Base-by-base conservation (phyloP, 164 flowering plant genomes). In the Nelumbo lutea region DNA sequence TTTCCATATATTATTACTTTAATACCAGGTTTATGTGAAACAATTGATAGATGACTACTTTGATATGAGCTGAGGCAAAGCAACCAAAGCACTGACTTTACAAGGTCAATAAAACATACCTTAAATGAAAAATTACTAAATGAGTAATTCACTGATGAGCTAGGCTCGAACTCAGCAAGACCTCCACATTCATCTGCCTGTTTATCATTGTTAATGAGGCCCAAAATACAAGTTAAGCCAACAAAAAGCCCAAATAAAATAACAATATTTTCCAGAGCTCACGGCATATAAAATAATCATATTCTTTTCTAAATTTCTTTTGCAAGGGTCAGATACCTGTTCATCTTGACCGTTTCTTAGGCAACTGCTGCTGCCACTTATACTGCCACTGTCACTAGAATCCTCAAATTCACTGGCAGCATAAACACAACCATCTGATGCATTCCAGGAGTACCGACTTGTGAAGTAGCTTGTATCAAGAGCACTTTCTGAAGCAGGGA, bases 61-160 rank as follows among this genome's bases (percentile, higher is more conserved):
- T 27, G 0, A 27, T 27, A 27, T 27, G 27, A 27, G 27, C 27
- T 27, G 27, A 27, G 27, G 27, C 27, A 27, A 27, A 27, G 27
- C 27, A 27, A 27, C 27, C 27, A 27, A 27, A 27, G 27, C 27
- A 27, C 27, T 27, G 27, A 27, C 27, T 27, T 27, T 27, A 27
- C 27, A 0, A 27, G 27, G 27, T 27, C 27, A 27, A 27, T 27
- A 13, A 65, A 8, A 1, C 59, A 42, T 84, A 93, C 99, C 99
- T 96, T 96, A 66, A 96, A 96, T 9, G 99, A 96, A 78, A 96
- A 96, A 82, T 96, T 96, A 76, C 99, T 96, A 79, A 96, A 96
- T 13, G 98, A 90, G 75, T 91, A 90, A 63, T 89, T 84, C 70
- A 86, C 85, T 64, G 84, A 75, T 65, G 88, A 79, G 57, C 82